Conservation (phyloP, 1,284 basidiomycete genomes). For the Sporisorium reilianum region DNA sequence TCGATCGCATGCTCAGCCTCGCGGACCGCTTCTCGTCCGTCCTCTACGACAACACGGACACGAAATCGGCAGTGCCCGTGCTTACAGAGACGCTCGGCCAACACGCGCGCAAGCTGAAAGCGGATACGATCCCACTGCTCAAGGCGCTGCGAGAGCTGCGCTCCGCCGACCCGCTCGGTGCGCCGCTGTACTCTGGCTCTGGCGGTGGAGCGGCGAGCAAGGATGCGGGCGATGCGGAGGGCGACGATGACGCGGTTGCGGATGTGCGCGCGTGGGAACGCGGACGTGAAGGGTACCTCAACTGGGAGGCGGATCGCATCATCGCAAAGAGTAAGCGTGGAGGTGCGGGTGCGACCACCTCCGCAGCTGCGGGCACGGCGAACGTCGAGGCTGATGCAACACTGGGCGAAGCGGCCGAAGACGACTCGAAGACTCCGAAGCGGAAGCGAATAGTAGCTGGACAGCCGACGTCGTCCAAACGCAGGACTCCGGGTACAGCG, state of each 20-base stretch:
- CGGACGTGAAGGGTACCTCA: conserved; percentile 60
- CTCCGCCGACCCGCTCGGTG: conserved; percentile 51
- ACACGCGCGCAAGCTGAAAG: conserved; percentile 48
- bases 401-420: conserved; percentile 5
- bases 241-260: conserved; percentile 21
- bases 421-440: conserved; percentile 41
- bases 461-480: conserved; percentile 32
- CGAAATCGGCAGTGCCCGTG: conserved; percentile 10
- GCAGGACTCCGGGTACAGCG: conserved; percentile 34
- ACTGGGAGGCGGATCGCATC: conserved; percentile 62
- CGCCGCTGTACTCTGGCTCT: conserved; percentile 31
- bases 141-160: conserved; percentile 47
- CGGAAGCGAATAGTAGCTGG: conserved; percentile 18
- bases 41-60: conserved; percentile 14
- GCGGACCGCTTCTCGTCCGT: conserved; percentile 36
- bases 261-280: conserved; percentile 51
- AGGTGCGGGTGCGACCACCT: not conserved
- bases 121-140: conserved; percentile 46
- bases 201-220: conserved; percentile 1
- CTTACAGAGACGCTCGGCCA: conserved; percentile 33
- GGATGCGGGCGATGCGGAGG: conserved; percentile 10
- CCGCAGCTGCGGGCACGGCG: not conserved
- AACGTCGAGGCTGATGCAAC: not conserved
- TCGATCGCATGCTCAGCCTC: conserved; percentile 31
- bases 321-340: conserved; percentile 47